Conservation (phyloP, 441 rosid genomes). For the Populus hybrid region DNA sequence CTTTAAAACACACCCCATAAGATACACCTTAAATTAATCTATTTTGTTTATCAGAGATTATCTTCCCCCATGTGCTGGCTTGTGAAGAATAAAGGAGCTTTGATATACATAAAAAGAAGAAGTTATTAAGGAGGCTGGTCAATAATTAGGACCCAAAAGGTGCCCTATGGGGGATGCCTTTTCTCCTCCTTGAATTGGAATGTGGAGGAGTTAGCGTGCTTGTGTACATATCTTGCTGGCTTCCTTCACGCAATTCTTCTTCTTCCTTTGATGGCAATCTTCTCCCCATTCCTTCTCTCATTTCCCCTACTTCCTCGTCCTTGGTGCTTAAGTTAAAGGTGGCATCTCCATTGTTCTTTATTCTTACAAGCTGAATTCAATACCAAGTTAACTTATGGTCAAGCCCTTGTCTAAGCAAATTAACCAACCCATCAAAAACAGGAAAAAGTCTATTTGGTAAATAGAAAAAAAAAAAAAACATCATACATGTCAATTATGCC, state of each 20-base stretch:
- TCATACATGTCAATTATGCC: too few species aligned
- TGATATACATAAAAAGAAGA: slow-evolving; percentile 20
- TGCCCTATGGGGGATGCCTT: slow-evolving; percentile 86
- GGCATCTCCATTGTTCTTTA: slow-evolving; percentile 49
- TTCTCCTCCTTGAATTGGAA: slow-evolving; percentile 67
- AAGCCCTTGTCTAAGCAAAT: neutral
- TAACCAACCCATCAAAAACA: neutral
- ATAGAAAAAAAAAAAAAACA: too few species aligned
- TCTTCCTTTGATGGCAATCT: slow-evolving; percentile 35
- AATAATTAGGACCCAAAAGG: slow-evolving; percentile 50
- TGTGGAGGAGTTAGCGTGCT: slow-evolving; percentile 40
- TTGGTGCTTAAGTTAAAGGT: slow-evolving; percentile 34
- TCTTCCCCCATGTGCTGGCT: slow-evolving; percentile 15
- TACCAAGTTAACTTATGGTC: neutral
- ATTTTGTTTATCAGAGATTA: slow-evolving; percentile 5
- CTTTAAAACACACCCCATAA: slow-evolving; percentile 1
- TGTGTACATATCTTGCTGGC: slow-evolving; percentile 43
- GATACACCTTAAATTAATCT: slow-evolving; percentile 1
- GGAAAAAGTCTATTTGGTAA: too few species aligned
- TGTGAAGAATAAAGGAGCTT: slow-evolving; percentile 37
- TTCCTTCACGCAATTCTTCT: slow-evolving; percentile 61
- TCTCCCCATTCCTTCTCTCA: slow-evolving; percentile 35
- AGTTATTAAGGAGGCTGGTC: neutral
- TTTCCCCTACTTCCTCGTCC: slow-evolving; percentile 25
- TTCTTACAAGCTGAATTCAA: slow-evolving; percentile 50